Evolutionary conservation across 2,329 filamentous ascomycete species (phyloP).

Genomic region (Sarocladium kiliense): DNA sequence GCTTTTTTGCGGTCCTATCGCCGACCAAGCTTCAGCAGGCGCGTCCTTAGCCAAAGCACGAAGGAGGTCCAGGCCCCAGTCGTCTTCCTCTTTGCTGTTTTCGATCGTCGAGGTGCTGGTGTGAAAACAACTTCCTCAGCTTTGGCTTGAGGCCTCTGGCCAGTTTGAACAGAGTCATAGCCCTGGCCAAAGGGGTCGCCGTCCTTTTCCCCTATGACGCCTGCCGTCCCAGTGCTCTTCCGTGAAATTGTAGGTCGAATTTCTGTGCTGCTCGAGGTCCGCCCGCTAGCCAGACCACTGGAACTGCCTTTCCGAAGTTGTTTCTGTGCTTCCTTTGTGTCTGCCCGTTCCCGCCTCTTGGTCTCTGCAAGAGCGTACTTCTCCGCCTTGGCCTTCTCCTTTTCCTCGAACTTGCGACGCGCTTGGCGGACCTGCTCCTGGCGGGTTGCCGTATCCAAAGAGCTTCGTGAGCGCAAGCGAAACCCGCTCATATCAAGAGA

Average conservation of each 20-base stretch:
- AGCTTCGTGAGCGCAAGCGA: conserved; percentile 55
- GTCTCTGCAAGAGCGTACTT: conserved; percentile 56
- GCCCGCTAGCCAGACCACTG: conserved; percentile 27
- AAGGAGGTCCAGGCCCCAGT: conserved; percentile 59
- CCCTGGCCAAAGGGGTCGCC: neutral
- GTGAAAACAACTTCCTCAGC: conserved; percentile 41
- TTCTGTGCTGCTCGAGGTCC: conserved; percentile 24
- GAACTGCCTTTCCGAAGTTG: conserved; percentile 35
- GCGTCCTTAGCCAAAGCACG: conserved; percentile 59
- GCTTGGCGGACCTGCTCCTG: conserved; percentile 55
- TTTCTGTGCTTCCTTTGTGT: conserved; percentile 49
- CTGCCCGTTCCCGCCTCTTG: conserved; percentile 52
- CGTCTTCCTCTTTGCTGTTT: conserved; percentile 53
- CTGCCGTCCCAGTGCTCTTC: conserved; percentile 18
- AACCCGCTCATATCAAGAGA: conserved; percentile 55
- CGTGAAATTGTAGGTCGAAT: conserved; percentile 23
- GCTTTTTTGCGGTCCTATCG: conserved; percentile 24
- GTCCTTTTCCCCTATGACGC: neutral
- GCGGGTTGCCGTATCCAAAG: conserved; percentile 49
- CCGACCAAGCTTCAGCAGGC: conserved; percentile 34
- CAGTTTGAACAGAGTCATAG: conserved; percentile 11
- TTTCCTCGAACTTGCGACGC: conserved; percentile 58
- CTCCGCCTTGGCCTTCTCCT: conserved; percentile 56
- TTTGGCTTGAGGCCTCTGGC: conserved; percentile 19
- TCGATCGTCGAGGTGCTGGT: conserved; percentile 18